These are phyloP conservation scores for Penicillium nordicum DNA, from an alignment of 2,329 filamentous ascomycete genomes.

Conservation along the genomic window DNA sequence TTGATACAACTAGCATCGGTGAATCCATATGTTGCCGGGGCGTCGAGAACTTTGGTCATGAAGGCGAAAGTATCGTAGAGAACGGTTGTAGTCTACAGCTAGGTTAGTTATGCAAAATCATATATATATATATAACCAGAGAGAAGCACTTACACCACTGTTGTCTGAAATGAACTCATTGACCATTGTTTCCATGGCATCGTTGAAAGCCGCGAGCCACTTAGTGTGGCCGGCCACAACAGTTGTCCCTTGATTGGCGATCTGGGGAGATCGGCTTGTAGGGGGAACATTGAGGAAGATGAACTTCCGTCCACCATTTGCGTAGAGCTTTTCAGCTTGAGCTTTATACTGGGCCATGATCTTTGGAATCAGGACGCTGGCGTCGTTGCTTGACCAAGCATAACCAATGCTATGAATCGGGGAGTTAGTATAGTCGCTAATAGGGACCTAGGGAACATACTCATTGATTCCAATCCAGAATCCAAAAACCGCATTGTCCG, in stretches of 20 bases:
- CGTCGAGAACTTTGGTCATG: slow-evolving; percentile 30
- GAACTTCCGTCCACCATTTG: slow-evolving; percentile 56
- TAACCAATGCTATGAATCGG: slow-evolving; percentile 22
- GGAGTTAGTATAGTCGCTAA: background rate
- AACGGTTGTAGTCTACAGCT: slow-evolving; percentile 22
- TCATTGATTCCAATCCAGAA: slow-evolving; percentile 38
- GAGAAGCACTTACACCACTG: slow-evolving; percentile 11
- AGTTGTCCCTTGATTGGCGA: slow-evolving; percentile 19
- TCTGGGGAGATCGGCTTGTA: slow-evolving; percentile 25
- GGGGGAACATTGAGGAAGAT: slow-evolving; percentile 59
- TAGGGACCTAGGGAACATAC: slow-evolving; percentile 11
- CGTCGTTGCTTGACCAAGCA: slow-evolving; percentile 29
- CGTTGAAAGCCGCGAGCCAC: slow-evolving; percentile 27
- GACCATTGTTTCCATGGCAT: slow-evolving; percentile 23
- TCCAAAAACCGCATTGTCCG: slow-evolving; percentile 28
- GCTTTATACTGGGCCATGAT: slow-evolving; percentile 47
- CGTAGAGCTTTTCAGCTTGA: slow-evolving; percentile 49
- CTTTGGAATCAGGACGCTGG: slow-evolving; percentile 29
- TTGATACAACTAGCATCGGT: slow-evolving; percentile 29
- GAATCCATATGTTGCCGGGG: slow-evolving; percentile 27
- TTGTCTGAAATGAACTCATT: slow-evolving; percentile 16
- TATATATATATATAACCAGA: no score
- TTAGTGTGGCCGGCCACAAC: slow-evolving; percentile 18
- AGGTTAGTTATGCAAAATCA: background rate
- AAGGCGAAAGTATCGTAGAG: slow-evolving; percentile 31